Conservation (phyloP, 179 eudicot genomes). For the Silene coronaria region DNA sequence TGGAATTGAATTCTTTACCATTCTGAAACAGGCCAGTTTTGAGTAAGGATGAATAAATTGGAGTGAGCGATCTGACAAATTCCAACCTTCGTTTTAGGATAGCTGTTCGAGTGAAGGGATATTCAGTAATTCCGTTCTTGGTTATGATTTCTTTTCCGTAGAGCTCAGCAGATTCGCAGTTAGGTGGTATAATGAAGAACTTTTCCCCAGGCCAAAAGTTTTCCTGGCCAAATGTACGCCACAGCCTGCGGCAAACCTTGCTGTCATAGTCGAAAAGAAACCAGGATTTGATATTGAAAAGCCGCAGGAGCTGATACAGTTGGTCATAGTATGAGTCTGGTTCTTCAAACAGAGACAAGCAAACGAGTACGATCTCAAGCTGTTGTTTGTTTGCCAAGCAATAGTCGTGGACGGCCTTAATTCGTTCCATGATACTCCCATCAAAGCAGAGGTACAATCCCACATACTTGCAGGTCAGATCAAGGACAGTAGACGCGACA, state of each 20-base stretch:
- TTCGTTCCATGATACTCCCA: background rate
- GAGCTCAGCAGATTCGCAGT: background rate
- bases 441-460: conserved; percentile 4
- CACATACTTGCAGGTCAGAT: background rate
- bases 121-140: background rate
- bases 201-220: background rate
- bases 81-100: background rate
- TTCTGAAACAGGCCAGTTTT: background rate
- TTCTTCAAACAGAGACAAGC: background rate
- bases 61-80: background rate
- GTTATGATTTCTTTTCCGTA: background rate
- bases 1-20: background rate
- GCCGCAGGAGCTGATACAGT: background rate
- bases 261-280: background rate
- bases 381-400: background rate
- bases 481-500: background rate
- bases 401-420: background rate
- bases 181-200: background rate
- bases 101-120: background rate
- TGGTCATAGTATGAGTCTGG: background rate
- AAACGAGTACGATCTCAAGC: conserved; percentile 1
- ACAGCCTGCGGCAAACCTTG: conserved; percentile 10
- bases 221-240: background rate
- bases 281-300: background rate
- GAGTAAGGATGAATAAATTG: background rate